Conservation (phyloP, 2,329 filamentous ascomycete species). For the Orbilia javanica region DNA sequence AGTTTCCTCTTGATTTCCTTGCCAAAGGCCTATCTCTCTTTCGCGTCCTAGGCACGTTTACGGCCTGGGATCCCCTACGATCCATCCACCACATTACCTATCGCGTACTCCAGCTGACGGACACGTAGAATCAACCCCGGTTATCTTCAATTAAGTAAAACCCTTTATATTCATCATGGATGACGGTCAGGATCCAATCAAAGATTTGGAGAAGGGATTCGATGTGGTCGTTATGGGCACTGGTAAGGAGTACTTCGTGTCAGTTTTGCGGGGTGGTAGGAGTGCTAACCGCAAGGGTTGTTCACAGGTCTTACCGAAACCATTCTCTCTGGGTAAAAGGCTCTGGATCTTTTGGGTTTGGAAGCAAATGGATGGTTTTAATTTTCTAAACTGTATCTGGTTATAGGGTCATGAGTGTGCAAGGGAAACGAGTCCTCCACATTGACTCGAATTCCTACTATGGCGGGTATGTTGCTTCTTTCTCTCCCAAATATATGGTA, state of each 20-base stretch:
- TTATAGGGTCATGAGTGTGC: constrained; percentile 89
- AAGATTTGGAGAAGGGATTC: constrained; percentile 88
- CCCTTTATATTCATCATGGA: constrained; percentile 26
- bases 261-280: not conserved
- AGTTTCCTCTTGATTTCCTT: not conserved
- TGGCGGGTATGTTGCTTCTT: constrained; percentile 78
- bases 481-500: constrained; percentile 62
- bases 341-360: not conserved
- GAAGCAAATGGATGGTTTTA: not conserved
- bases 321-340: constrained; percentile 86
- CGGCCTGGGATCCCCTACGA: not conserved
- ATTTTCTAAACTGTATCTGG: constrained; percentile 26
- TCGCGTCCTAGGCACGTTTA: too few species aligned
- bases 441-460: constrained; percentile 99
- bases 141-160: not conserved
- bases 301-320: constrained; percentile 54
- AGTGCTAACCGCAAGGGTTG: not conserved
- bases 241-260: constrained; percentile 72
- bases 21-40: not conserved
- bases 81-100: not conserved
- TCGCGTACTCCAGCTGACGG: not conserved
- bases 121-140: not conserved
- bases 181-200: constrained; percentile 43
- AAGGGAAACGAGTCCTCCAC: constrained; percentile 98
- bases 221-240: constrained; percentile 99